phyloP scores from a whole-genome alignment of 257 asterid species.

The Parsonsia alboflavescens region DNA sequence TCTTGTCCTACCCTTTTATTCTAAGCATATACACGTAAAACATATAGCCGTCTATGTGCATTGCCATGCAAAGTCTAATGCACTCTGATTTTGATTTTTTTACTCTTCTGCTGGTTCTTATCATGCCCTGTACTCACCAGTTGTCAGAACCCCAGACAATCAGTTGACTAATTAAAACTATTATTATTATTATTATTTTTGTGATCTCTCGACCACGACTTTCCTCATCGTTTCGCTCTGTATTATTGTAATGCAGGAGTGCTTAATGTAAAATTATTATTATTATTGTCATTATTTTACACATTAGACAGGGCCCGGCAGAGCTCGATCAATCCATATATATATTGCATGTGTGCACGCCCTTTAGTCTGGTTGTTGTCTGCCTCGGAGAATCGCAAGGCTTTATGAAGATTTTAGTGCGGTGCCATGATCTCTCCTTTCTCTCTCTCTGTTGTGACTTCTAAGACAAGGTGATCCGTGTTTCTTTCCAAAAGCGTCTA shows the following conservation, averaged over 20 bases:
- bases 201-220: neutral
- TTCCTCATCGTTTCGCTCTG: neutral
- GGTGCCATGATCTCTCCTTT: neutral
- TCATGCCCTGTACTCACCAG: conserved; percentile 5
- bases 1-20: neutral
- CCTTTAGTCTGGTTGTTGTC: conserved; percentile 6
- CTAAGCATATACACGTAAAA: neutral
- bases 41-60: conserved; percentile 1
- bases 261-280: no score
- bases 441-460: neutral
- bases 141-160: neutral
- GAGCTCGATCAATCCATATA: neutral
- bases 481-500: neutral
- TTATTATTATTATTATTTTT: neutral
- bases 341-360: neutral
- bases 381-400: conserved; percentile 1
- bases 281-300: no score
- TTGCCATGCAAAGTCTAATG: conserved; percentile 10
- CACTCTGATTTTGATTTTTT: neutral
- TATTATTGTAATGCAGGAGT: neutral
- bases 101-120: neutral
- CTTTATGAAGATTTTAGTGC: neutral
- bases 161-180: neutral
- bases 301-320: neutral
- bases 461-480: neutral